Base-by-base conservation (phyloP, 345 rosid genomes). In the Nasturtium officinale region DNA sequence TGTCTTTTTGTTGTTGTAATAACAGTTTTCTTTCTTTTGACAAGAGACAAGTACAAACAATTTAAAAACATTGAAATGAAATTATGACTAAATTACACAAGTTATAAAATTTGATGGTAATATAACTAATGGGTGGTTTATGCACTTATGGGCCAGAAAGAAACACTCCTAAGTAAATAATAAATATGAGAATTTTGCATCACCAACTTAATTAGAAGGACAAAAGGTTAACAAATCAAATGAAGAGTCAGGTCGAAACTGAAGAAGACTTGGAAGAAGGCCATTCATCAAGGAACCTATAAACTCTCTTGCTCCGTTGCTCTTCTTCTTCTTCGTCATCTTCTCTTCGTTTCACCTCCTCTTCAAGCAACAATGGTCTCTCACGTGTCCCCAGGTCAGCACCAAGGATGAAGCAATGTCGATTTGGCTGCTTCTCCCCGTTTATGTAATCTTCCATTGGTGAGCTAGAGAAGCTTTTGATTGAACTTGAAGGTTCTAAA, bases 281-380 rank as follows among this genome's bases (percentile, higher is more conserved):
- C 87, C 86, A 86, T 74, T 91, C 99, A 59, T 95, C 99, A 61
- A 95, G 87, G 84, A 95, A 95, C 54, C 83, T 84, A 62, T 91
- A 96, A 37, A 91, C 80, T 20, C 84, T 95, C 82, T 86, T 89
- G 67, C 87, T 84, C 63, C 85, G 73, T 72, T 81, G 79, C 51
- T 85, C 85, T 65, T 76, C 72, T 26, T 75, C 83, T 65, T 55
- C 58, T 3, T 57, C 61, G 0, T 13, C 59, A 2, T 60, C 67
- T 20, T 67, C 56, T 17, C 73, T 67, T 59, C 53, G 64, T 68
- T 61, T 53, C 42, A 37, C 26, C 69, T 68, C 51, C 46, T 77
- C 83, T 25, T 80, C 87, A 62, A 58, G 16, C 79, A 75, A 81
- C 32, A 67, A 28, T 33, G 86, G 78, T 57, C 68, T 67, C 69